These are phyloP conservation scores for Mrakia gelida DNA, from an alignment of 768 basidiomycete genomes.

Conservation along the genomic window DNA sequence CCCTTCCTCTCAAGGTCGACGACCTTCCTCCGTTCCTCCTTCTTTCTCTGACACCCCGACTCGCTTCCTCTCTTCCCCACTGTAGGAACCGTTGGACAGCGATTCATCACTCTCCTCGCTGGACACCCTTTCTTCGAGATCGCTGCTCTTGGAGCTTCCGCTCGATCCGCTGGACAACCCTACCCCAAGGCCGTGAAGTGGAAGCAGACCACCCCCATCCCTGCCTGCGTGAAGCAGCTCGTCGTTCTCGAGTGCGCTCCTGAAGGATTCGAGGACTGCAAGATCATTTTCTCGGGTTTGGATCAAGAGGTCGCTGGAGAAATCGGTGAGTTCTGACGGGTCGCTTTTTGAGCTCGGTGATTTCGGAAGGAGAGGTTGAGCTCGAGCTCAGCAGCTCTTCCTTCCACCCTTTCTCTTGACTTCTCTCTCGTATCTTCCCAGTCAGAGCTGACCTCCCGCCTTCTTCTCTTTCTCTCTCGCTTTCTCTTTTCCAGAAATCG, in stretches of 20 bases:
- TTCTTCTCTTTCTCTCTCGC: background rate
- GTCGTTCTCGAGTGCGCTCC: slow-evolving; percentile 72
- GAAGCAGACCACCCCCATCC: slow-evolving; percentile 82
- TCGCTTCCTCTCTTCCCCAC: background rate
- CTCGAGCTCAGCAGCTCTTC: background rate
- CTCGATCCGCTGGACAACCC: slow-evolving; percentile 75
- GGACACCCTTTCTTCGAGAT: slow-evolving; percentile 85
- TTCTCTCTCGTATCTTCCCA: too few relatives aligned
- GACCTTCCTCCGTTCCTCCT: background rate
- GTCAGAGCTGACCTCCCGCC: background rate
- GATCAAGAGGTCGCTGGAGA: slow-evolving; percentile 93
- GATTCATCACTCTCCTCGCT: slow-evolving; percentile 79
- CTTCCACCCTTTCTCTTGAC: too few relatives aligned
- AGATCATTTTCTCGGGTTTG: slow-evolving; percentile 88
- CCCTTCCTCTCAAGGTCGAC: background rate
- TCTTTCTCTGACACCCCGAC: background rate
- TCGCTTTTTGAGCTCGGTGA: too few relatives aligned
- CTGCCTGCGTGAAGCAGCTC: slow-evolving; percentile 58
- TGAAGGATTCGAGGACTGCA: slow-evolving; percentile 71
- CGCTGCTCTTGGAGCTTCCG: slow-evolving; percentile 81
- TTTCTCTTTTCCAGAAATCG: slow-evolving; percentile 57
- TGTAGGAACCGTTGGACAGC: slow-evolving; percentile 78
- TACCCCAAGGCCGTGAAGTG: slow-evolving; percentile 69
- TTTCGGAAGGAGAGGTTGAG: background rate
- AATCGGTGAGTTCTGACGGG: slow-evolving; percentile 60